These are phyloP conservation scores for Tuber aestivum DNA, from an alignment of 495 filamentous ascomycete species.

Conservation along the genomic window DNA sequence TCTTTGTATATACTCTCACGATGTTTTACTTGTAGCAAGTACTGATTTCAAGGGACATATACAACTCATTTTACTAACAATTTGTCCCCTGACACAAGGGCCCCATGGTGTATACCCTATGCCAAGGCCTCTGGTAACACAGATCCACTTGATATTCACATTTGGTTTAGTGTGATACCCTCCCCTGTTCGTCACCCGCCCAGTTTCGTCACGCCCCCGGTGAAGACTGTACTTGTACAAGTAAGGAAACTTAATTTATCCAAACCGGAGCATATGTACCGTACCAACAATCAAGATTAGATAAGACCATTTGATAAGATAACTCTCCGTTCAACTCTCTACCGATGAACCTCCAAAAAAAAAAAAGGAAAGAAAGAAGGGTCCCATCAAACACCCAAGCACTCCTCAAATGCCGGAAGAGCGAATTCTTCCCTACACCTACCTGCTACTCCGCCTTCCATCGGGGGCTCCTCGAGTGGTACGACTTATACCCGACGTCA, in stretches of 20 bases:
- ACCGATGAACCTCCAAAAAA: conserved; percentile 4
- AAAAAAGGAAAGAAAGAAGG: neutral
- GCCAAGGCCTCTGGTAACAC: too few relatives aligned
- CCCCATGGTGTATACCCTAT: too few relatives aligned
- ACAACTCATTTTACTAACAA: neutral
- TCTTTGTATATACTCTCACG: neutral
- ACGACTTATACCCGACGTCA: conserved; percentile 37
- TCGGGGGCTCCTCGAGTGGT: conserved; percentile 36
- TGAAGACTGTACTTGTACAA: too few relatives aligned
- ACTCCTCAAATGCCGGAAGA: conserved; percentile 15
- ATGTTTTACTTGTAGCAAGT: neutral
- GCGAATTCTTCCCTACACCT: conserved; percentile 38
- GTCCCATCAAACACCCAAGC: neutral
- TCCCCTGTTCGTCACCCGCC: too few relatives aligned
- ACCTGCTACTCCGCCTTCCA: conserved; percentile 39
- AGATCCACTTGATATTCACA: too few relatives aligned
- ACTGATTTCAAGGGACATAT: neutral
- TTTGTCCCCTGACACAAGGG: neutral
- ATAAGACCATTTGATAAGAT: neutral
- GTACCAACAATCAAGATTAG: neutral
- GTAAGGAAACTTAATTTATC: neutral
- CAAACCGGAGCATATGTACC: neutral
- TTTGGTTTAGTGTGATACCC: too few relatives aligned
- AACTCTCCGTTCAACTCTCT: neutral
- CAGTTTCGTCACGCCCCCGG: too few relatives aligned